These are phyloP conservation scores for Carex pumila DNA, from an alignment of 176 grass and related monocot genomes.

Conservation along the genomic window DNA sequence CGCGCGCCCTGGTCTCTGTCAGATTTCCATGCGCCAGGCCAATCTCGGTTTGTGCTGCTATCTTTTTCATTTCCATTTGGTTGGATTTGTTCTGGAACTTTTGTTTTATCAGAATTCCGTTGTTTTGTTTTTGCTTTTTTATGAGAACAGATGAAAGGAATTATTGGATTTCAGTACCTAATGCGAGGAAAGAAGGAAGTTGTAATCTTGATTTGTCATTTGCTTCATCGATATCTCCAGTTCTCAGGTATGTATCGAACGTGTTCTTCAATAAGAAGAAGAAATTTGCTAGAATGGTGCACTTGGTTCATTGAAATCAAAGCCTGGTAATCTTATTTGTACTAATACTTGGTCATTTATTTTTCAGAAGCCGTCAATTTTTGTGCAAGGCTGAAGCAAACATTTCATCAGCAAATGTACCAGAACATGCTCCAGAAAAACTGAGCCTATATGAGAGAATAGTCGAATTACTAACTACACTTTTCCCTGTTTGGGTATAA, in stretches of 20 bases:
- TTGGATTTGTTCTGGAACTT: slow-evolving; percentile 8
- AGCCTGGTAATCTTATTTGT: slow-evolving; percentile 9
- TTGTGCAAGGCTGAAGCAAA: slow-evolving; percentile 82
- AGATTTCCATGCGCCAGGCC: background rate
- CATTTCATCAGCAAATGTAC: slow-evolving; percentile 56
- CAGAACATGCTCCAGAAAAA: slow-evolving; percentile 34
- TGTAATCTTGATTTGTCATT: slow-evolving; percentile 24
- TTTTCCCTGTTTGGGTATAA: slow-evolving; percentile 93
- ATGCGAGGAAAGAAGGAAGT: slow-evolving; percentile 14
- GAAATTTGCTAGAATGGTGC: background rate
- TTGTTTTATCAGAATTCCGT: slow-evolving; percentile 16
- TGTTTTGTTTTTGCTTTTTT: slow-evolving; percentile 18
- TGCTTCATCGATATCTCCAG: slow-evolving; percentile 5
- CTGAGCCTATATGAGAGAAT: slow-evolving; percentile 70
- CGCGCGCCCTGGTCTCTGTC: background rate
- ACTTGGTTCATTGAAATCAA: slow-evolving; percentile 3
- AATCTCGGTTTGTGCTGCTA: background rate
- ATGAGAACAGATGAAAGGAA: slow-evolving; percentile 15
- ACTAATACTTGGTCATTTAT: slow-evolving; percentile 12
- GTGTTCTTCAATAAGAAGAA: background rate
- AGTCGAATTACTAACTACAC: slow-evolving; percentile 86
- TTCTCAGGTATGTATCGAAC: slow-evolving; percentile 33
- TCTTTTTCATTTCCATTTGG: background rate
- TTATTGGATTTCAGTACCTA: background rate
- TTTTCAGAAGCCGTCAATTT: slow-evolving; percentile 55